Evolutionary conservation across 1,284 basidiomycete genomes (phyloP).

Genomic region (Clitocybe nebularis): DNA sequence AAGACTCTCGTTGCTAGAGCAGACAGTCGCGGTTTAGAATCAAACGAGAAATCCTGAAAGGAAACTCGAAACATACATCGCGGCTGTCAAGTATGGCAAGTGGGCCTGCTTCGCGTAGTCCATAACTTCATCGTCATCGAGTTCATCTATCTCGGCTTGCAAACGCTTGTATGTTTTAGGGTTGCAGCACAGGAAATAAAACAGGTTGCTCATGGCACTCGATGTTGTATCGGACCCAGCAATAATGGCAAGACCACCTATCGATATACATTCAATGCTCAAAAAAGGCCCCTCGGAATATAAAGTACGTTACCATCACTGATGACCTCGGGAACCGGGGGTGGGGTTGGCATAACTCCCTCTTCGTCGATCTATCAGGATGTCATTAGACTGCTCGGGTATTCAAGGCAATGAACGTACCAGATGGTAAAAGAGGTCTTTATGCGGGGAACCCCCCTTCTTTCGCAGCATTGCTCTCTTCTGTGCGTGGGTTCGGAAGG

Average conservation of each 20-base stretch:
- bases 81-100: constrained; percentile 32
- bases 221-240: constrained; percentile 42
- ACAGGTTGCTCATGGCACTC: constrained; percentile 27
- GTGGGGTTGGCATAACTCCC: constrained; percentile 20
- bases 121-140: constrained; percentile 25
- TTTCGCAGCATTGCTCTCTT: constrained; percentile 26
- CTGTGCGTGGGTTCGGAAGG: constrained; percentile 27
- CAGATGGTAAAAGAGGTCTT: constrained; percentile 43
- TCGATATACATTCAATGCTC: constrained; percentile 6
- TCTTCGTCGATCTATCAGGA: constrained; percentile 36
- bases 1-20: constrained; percentile 35
- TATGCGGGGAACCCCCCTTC: constrained; percentile 26
- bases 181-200: constrained; percentile 33
- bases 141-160: constrained; percentile 31
- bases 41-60: neutral
- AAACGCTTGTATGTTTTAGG: constrained; percentile 28
- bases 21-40: neutral
- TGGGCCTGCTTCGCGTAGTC: constrained; percentile 24
- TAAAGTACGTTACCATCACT: constrained; percentile 25
- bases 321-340: constrained; percentile 23
- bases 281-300: neutral
- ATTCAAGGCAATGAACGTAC: constrained; percentile 20
- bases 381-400: neutral
- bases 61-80: constrained; percentile 25
- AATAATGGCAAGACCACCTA: constrained; percentile 28